Evolutionary conservation across 2,329 filamentous ascomycete genomes (phyloP).

Genomic region (Penicillium sp.): DNA sequence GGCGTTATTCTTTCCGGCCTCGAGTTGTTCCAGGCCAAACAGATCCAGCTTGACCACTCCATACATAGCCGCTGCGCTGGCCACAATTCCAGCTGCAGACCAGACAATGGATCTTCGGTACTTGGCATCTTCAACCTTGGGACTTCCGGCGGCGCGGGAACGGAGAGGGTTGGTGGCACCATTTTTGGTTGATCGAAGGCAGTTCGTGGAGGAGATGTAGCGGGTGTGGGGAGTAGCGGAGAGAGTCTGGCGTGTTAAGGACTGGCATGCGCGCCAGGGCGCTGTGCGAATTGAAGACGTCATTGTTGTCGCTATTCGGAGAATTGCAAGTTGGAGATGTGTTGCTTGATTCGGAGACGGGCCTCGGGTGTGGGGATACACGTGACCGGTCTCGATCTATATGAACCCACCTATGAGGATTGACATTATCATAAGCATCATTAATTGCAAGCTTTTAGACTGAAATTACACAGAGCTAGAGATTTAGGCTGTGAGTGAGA

Average conservation of each 20-base stretch:
- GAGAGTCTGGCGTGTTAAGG: slow-evolving; percentile 22
- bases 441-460: neutral
- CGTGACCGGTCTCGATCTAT: slow-evolving; percentile 22
- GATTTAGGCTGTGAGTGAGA: neutral
- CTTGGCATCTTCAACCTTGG: slow-evolving; percentile 24
- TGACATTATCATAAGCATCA: neutral
- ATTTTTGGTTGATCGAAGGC: slow-evolving; percentile 23
- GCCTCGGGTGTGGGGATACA: slow-evolving; percentile 21
- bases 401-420: neutral
- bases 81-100: slow-evolving; percentile 40
- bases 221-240: slow-evolving; percentile 9
- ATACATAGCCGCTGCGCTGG: slow-evolving; percentile 43
- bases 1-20: slow-evolving; percentile 11
- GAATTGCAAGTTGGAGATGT: neutral
- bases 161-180: neutral
- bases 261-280: slow-evolving; percentile 31
- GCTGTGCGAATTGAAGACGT: slow-evolving; percentile 16
- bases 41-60: slow-evolving; percentile 40
- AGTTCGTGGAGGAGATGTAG: slow-evolving; percentile 28
- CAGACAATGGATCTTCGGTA: slow-evolving; percentile 34
- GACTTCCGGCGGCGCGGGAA: neutral
- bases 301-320: slow-evolving; percentile 8
- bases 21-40: slow-evolving; percentile 31
- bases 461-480: neutral
- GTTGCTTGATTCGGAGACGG: slow-evolving; percentile 8